Evolutionary conservation across 2,329 filamentous ascomycete species (phyloP), one percentile per base, ranked within the genome.

Genomic region (Exophiala sideris): DNA sequence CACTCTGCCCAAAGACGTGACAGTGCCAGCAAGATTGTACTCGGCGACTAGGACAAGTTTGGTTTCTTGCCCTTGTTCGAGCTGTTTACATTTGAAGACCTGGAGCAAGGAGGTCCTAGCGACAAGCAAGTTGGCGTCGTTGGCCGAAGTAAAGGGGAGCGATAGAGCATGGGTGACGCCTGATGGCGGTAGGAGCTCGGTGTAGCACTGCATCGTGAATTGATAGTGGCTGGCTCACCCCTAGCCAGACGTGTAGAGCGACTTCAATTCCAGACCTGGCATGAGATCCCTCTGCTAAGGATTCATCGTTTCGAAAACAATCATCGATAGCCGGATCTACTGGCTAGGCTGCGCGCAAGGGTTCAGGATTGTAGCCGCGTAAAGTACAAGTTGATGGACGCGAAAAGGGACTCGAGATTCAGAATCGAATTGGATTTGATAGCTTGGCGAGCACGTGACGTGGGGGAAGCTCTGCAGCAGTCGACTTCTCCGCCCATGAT

Each of bases 21-120:
- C 79, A 1, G 89, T 92, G 45, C 92, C 94, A 3, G 91, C 82
- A 5, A 99, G 78, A 11, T 84, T 77, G 66, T 92, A 91, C 72
- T 99, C 91, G 56, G 87, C 85, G 39, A 96, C 78, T 50, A 99
- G 83, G 12, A 94, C 83, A 45, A 97, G 81, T 74, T 91, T 95
- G 5, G 86, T 85, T 52, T 82, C 83, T 65, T 81, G 80, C 42
- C 62, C 65, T 58, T 61, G 54, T 9, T 63, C 46, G 34, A 89
- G 79, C 16, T 79, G 76, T 71, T 85, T 86, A 62, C 87, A 81
- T 36, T 85, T 80, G 74, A 96, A 99, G 67, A 99, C 85, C 71
- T 99, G 94, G 34, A 99, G 84, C 48, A 96, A 78, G 42, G 92
- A 96, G 55, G 90, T 91, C 76, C 91, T 95, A 66, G 90, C 91